These are phyloP conservation scores for Fusarium virguliforme DNA, from an alignment of 2,329 filamentous ascomycete species.

Conservation along the genomic window DNA sequence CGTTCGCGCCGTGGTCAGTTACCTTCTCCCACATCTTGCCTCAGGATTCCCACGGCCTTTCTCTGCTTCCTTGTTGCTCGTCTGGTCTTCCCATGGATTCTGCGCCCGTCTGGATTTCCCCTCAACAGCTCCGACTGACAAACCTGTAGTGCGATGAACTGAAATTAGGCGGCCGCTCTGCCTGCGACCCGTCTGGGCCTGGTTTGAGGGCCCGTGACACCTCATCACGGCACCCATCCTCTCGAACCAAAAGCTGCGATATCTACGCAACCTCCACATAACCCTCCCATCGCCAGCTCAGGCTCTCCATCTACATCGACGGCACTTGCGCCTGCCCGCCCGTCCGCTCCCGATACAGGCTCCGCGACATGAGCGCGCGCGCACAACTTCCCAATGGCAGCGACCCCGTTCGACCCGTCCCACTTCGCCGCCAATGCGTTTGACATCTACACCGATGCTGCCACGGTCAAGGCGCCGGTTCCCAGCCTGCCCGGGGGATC, in stretches of 20 bases:
- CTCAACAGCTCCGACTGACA: constrained; percentile 31
- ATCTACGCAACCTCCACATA: constrained; percentile 14
- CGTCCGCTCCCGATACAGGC: constrained; percentile 19
- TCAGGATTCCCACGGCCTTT: constrained; percentile 17
- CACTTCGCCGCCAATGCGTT: constrained; percentile 65
- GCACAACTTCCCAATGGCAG: constrained; percentile 64
- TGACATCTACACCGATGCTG: constrained; percentile 70
- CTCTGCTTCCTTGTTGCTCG: constrained; percentile 14
- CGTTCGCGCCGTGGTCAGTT: constrained; percentile 44
- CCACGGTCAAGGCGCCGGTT: constrained; percentile 48
- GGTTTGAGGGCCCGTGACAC: constrained; percentile 52
- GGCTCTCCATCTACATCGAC: constrained; percentile 10
- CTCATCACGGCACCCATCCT: constrained; percentile 39
- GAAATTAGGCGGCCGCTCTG: constrained; percentile 51
- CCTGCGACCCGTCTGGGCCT: constrained; percentile 57
- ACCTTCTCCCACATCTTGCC: constrained; percentile 23
- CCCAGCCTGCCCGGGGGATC: constrained; percentile 65
- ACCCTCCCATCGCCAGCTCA: not conserved
- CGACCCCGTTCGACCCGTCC: constrained; percentile 64
- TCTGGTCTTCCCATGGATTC: constrained; percentile 31
- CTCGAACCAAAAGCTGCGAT: constrained; percentile 29
- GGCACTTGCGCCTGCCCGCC: constrained; percentile 26
- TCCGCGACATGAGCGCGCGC: constrained; percentile 52
- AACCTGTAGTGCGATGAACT: constrained; percentile 56
- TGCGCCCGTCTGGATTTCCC: constrained; percentile 24